These are phyloP conservation scores for Neurospora pannonica DNA, from an alignment of 495 filamentous ascomycete species.

Conservation along the genomic window DNA sequence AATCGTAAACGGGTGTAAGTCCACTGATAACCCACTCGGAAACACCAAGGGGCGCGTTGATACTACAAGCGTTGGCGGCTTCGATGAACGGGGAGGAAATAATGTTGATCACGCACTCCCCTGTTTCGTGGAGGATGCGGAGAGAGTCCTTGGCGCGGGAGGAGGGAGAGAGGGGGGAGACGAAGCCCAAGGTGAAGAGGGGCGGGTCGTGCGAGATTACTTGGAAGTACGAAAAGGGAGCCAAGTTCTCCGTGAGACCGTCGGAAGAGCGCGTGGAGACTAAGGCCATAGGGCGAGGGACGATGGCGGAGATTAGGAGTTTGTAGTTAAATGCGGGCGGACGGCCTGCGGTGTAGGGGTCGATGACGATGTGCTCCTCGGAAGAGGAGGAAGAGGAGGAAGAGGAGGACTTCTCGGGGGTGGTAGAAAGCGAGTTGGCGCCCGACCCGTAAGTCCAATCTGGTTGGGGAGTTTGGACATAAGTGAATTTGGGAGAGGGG, in stretches of 20 bases:
- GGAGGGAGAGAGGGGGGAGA: slow-evolving; percentile 35
- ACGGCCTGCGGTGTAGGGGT: slow-evolving; percentile 67
- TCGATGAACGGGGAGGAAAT: slow-evolving; percentile 78
- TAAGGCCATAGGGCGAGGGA: slow-evolving; percentile 67
- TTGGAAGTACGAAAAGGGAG: slow-evolving; percentile 80
- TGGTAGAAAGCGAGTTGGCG: slow-evolving; percentile 28
- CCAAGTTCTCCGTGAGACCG: slow-evolving; percentile 53
- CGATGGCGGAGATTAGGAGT: slow-evolving; percentile 76
- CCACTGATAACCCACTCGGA: slow-evolving; percentile 73
- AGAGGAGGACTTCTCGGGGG: too few relatives aligned
- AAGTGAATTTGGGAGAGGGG: slow-evolving; percentile 40
- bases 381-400: not conserved
- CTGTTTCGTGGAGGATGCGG: slow-evolving; percentile 57
- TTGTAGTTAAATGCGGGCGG: slow-evolving; percentile 75
- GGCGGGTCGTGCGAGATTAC: slow-evolving; percentile 85
- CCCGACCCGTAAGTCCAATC: slow-evolving; percentile 73
- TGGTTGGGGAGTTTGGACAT: slow-evolving; percentile 64
- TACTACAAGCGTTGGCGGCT: slow-evolving; percentile 69
- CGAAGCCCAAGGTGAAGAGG: slow-evolving; percentile 73
- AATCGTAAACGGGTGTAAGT: too few relatives aligned
- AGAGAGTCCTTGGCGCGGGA: slow-evolving; percentile 61
- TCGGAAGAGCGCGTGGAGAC: slow-evolving; percentile 40
- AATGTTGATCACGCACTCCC: slow-evolving; percentile 81
- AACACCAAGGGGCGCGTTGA: slow-evolving; percentile 70
- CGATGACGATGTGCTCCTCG: slow-evolving; percentile 61